These are phyloP conservation scores for Samsoniella hepiali DNA, from an alignment of 2,329 filamentous ascomycete genomes.

Conservation along the genomic window DNA sequence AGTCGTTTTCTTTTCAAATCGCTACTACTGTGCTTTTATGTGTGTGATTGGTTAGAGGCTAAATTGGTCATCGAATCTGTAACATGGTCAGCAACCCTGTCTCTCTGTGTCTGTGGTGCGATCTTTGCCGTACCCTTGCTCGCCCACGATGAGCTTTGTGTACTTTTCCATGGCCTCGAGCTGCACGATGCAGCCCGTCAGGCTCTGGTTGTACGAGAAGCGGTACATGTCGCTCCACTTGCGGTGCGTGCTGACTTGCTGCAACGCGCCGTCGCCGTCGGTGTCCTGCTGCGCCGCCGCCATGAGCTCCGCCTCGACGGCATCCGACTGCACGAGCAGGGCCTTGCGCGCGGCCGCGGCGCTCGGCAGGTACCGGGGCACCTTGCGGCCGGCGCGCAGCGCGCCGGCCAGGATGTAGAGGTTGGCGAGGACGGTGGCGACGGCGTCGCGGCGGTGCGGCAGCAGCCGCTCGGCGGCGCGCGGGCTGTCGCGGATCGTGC, in stretches of 20 bases:
- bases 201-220: constrained; percentile 51
- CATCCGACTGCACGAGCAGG: constrained; percentile 48
- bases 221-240: constrained; percentile 58
- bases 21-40: not conserved
- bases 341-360: constrained; percentile 52
- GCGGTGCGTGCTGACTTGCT: constrained; percentile 34
- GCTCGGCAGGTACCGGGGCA: constrained; percentile 55
- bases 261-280: constrained; percentile 17
- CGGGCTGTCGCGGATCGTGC: constrained; percentile 48
- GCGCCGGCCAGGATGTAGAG: constrained; percentile 57
- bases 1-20: not conserved
- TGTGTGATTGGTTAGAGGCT: constrained; percentile 5
- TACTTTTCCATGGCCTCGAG: constrained; percentile 53
- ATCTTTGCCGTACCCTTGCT: constrained; percentile 40
- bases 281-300: constrained; percentile 24
- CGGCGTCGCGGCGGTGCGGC: constrained; percentile 51
- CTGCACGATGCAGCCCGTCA: constrained; percentile 53
- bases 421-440: constrained; percentile 56
- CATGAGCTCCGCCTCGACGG: constrained; percentile 40
- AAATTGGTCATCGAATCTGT: constrained; percentile 18
- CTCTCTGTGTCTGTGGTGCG: no score
- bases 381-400: constrained; percentile 46
- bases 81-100: not conserved
- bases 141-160: constrained; percentile 56
- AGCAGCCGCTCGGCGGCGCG: constrained; percentile 49